Base-by-base conservation (phyloP, 2,329 filamentous ascomycete species). In the Xylaria sp. region DNA sequence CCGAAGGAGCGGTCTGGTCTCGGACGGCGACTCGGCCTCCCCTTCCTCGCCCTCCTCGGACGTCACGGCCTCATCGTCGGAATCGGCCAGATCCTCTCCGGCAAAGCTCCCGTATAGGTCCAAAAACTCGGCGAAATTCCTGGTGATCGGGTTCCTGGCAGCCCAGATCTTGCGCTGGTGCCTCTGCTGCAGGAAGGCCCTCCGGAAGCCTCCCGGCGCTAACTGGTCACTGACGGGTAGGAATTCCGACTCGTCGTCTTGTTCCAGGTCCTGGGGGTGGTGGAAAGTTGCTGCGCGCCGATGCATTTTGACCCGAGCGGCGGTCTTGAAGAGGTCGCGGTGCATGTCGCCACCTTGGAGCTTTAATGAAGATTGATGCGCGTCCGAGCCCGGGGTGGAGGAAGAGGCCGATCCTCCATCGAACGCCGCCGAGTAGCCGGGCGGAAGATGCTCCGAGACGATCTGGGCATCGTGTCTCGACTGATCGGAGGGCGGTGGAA, bases 311-410 rank as follows among this genome's bases (percentile, higher is more conserved):
- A 71, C 73, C 38, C 84, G 78, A 16, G 85, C 84, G 57, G 87
- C 84, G 63, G 91, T 85, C 67, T 84, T 88, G 79, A 89, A 92
- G 29, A 92, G 81, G 64, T 90, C 87, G 29, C 89, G 85, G 68
- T 92, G 89, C 19, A 92, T 87, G 64, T 92, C 89, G 39, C 89
- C 89, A 47, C 89, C 89, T 66, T 89, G 88, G 2, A 92, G 77
- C 54, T 78, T 83, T 48, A 92, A 75, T 0, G 89, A 92, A 1
- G 88, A 91, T 55, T 87, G 83, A 41, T 63, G 57, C 2, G 61
- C 62, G n/a, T 58, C 47, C 44, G 66, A 63, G 52, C 60, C 66
- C 18, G 58, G 56, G 34, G 60, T 49, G 47, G 52, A 56, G 50
- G 61, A 57, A 11, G 62, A 55, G 19, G 52, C 53, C n/a, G 56